Conservation (phyloP, 2,329 filamentous ascomycete genomes). For the Arthrobotrys sphaeroides region DNA sequence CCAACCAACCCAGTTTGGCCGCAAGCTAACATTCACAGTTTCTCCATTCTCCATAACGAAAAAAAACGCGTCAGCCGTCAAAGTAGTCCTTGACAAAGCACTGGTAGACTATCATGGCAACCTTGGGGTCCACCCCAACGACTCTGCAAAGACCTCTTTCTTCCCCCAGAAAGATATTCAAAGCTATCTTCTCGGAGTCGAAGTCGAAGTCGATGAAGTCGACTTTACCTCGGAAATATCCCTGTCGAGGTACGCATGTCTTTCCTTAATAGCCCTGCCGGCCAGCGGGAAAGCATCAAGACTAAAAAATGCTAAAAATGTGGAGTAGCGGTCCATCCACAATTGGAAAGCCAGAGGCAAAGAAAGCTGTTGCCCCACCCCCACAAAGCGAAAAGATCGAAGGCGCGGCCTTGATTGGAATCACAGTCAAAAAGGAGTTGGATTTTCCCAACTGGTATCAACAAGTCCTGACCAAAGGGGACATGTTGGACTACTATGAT, state of each 20-base stretch:
- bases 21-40: constrained; percentile 48
- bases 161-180: constrained; percentile 54
- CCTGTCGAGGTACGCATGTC: constrained; percentile 3
- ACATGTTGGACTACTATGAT: constrained; percentile 98
- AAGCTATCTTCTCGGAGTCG: constrained; percentile 55
- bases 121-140: constrained; percentile 57
- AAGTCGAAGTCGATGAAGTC: constrained; percentile 56
- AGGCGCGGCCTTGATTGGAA: constrained; percentile 78
- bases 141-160: constrained; percentile 56
- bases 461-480: constrained; percentile 94
- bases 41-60: constrained; percentile 58
- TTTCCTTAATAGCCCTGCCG: background rate
- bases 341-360: constrained; percentile 62
- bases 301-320: background rate
- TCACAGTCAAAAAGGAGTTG: constrained; percentile 82
- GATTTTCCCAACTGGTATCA: constrained; percentile 97
- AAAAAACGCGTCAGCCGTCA: constrained; percentile 56
- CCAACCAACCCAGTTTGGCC: background rate
- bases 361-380: constrained; percentile 62
- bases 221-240: constrained; percentile 47
- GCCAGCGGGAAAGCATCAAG: background rate
- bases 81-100: constrained; percentile 57
- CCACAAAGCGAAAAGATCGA: constrained; percentile 66
- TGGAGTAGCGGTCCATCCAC: constrained; percentile 16
- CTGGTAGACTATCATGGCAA: constrained; percentile 55